These are phyloP conservation scores for Scolecobasidium constrictum DNA, from an alignment of 2,329 filamentous ascomycete species.

Conservation along the genomic window DNA sequence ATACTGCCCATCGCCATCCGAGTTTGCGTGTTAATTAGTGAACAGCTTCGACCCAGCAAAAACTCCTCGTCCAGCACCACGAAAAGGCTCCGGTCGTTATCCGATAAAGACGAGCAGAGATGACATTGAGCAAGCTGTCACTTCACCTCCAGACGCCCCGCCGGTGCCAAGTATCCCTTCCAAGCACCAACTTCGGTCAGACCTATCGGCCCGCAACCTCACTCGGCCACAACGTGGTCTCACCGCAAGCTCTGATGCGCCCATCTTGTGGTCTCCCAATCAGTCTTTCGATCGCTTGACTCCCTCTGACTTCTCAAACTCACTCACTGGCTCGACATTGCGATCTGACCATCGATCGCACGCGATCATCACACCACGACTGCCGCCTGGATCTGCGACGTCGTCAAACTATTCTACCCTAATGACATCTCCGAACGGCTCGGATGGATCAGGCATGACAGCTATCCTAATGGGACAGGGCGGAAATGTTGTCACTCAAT, in stretches of 20 bases:
- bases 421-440: not conserved
- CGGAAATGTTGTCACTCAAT: slow-evolving; percentile 1
- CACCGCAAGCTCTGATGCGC: not conserved
- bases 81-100: slow-evolving; percentile 40
- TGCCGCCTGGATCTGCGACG: not conserved
- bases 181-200: not conserved
- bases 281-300: not conserved
- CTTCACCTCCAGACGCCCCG: slow-evolving; percentile 25
- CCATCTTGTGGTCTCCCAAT: not conserved
- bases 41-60: slow-evolving; percentile 40
- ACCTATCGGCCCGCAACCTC: not conserved
- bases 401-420: not conserved
- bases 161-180: slow-evolving; percentile 31
- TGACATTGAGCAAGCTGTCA: slow-evolving; percentile 19
- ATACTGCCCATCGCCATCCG: not conserved
- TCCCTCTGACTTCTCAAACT: not conserved
- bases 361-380: not conserved
- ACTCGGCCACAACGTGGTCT: not conserved
- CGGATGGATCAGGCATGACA: not conserved
- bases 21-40: not conserved
- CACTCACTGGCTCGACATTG: not conserved
- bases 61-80: slow-evolving; percentile 56
- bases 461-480: not conserved
- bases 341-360: not conserved
- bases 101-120: slow-evolving; percentile 58